Evolutionary conservation across 108 stramenopile species (phyloP), one percentile per base, ranked within the genome.

Genomic region (Nannochloropsis salina): DNA sequence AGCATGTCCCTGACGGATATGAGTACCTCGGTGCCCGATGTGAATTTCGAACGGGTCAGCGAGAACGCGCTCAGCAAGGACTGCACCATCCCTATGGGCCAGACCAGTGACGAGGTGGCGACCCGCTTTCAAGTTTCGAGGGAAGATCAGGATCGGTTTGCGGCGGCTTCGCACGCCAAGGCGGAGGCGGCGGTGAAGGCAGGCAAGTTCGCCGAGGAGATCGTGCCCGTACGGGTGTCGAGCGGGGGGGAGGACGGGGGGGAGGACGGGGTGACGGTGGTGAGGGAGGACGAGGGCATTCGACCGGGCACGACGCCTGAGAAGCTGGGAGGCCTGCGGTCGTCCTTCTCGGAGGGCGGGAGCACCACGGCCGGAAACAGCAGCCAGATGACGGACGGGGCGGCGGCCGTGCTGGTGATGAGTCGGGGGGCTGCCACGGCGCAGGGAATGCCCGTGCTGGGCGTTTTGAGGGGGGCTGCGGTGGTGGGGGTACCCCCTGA

Each of bases 71-170:
- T 91, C 2, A 95, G 93, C 12, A 94, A 95, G 93, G 96, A 95
- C 88, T 95, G 95, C 80, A 86, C 95, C n/a, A 92, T 94, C 43
- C 97, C 98, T 83, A 98, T 98, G 98, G 98, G 98, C 2, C 88
- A 95, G 21, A 98, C 98, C 6, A 94, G 94, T 83, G 98, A 98
- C 90, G 97, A 95, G 87, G 96, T 98, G 8, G 93, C 95, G 0
- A 87, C 92, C 41, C 88, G 92, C 84, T 97, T 93, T 85, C 87
- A 92, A 31, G 82, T 91, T 44, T 42, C 51, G 40, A 86, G 94
- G 44, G 85, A 86, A 41, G 87, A 92, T 43, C 88, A 96, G 91
- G 98, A 99, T 91, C 84, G 89, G 82, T 96, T 97, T 85, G 95
- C 97, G 2, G 94, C 93, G 0, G 83, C 86, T 31, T 81, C 81